Conservation (phyloP, 768 basidiomycete genomes). For the Asterophora lycoperdoides region DNA sequence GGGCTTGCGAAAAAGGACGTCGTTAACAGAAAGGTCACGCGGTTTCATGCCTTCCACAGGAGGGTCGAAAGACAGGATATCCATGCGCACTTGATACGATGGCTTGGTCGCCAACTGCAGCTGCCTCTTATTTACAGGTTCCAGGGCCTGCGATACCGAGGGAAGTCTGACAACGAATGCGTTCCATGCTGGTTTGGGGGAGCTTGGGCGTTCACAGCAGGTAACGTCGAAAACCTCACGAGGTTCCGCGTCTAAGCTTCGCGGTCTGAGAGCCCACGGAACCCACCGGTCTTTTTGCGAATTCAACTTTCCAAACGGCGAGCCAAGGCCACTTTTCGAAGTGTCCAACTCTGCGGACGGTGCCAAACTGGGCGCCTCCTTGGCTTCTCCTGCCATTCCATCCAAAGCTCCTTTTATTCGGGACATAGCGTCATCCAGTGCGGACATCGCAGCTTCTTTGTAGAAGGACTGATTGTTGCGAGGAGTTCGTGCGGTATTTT, state of each 20-base stretch:
- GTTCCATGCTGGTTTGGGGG: constrained; percentile 39
- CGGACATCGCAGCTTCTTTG: constrained; percentile 59
- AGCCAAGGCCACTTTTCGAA: constrained; percentile 17
- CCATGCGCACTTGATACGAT: constrained; percentile 45
- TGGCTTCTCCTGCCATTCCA: constrained; percentile 47
- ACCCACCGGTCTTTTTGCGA: constrained; percentile 49
- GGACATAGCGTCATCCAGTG: constrained; percentile 79
- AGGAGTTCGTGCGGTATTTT: constrained; percentile 28
- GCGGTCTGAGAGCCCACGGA: constrained; percentile 48
- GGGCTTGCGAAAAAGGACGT: constrained; percentile 55
- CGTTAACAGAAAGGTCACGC: constrained; percentile 60
- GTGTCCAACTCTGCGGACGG: constrained; percentile 19
- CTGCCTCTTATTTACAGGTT: constrained; percentile 47
- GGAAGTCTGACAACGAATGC: constrained; percentile 47
- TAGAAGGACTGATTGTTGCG: constrained; percentile 40
- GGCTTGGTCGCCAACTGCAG: constrained; percentile 37
- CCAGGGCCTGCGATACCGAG: constrained; percentile 33
- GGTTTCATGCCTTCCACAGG: constrained; percentile 61
- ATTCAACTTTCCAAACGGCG: constrained; percentile 17
- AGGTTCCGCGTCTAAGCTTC: constrained; percentile 32
- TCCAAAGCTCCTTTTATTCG: constrained; percentile 79
- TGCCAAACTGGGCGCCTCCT: constrained; percentile 21
- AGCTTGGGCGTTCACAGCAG: constrained; percentile 41
- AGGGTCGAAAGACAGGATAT: constrained; percentile 69
- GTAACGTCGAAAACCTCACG: constrained; percentile 46